Evolutionary conservation across 2,329 filamentous ascomycete genomes (phyloP).

Genomic region (Ophiostoma triangulosporum): DNA sequence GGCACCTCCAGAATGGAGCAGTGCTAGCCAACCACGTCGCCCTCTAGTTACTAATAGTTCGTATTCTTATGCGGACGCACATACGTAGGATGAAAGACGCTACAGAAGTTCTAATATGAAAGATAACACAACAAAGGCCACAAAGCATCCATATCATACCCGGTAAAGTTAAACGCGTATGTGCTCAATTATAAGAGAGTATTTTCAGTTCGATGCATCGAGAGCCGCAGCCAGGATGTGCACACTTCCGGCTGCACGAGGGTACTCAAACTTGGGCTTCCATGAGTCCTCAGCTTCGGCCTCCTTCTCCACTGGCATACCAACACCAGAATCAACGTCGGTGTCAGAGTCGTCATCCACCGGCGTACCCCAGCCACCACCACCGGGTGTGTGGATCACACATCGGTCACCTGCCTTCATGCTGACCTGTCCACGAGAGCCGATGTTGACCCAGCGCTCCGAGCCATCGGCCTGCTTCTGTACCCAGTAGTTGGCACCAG

Average conservation of each 20-base stretch:
- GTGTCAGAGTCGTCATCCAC: background rate
- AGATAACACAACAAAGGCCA: too few species aligned
- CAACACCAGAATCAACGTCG: background rate
- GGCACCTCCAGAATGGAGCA: too few species aligned
- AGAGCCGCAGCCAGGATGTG: background rate
- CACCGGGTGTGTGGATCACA: slow-evolving; percentile 47
- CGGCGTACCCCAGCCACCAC: slow-evolving; percentile 42
- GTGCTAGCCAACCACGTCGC: too few species aligned
- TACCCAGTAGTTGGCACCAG: slow-evolving; percentile 12
- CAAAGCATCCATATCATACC: too few species aligned
- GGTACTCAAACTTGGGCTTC: background rate
- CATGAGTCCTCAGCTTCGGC: background rate
- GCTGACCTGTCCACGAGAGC: slow-evolving; percentile 44
- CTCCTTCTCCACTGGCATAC: background rate
- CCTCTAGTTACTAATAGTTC: too few species aligned
- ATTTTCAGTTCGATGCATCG: background rate
- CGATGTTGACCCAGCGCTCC: slow-evolving; percentile 32
- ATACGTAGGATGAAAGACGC: too few species aligned
- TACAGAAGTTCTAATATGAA: too few species aligned
- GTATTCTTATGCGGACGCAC: too few species aligned
- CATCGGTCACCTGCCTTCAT: slow-evolving; percentile 47
- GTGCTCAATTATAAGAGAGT: background rate
- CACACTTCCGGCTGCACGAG: background rate
- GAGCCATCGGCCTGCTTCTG: slow-evolving; percentile 4
- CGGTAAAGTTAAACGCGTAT: too few species aligned